Percentiles rank a stretch among this genome's conserved stretches.
These are phyloP conservation scores for Neocallimastix lanati DNA, from an alignment of 192 early-diverging fungal species.

Conservation along the genomic window DNA sequence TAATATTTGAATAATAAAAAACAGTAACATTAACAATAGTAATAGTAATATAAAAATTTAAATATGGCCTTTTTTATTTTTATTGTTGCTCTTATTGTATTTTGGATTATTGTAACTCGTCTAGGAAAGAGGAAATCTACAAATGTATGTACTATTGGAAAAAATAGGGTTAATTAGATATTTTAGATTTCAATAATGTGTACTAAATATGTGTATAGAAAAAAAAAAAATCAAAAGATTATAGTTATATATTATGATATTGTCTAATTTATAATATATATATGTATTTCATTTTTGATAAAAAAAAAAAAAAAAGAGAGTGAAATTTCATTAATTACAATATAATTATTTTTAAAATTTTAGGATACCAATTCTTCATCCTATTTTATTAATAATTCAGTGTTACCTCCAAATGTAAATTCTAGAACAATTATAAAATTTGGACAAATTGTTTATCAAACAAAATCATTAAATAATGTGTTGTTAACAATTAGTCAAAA, in stretches of 20 bases:
- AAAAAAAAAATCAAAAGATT: no score
- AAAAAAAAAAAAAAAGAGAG: no score
- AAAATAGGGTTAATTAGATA: no score
- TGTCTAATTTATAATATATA: no score
- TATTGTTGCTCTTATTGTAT: background rate
- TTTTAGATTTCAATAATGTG: no score
- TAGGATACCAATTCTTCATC: background rate
- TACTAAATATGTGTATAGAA: no score
- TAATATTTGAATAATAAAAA: no score
- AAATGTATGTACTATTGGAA: background rate
- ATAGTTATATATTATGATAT: no score
- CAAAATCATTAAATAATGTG: background rate
- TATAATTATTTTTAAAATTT: no score
- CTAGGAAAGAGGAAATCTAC: background rate
- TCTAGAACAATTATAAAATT: background rate
- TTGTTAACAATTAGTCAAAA: background rate
- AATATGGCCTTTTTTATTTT: background rate
- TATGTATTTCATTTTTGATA: no score
- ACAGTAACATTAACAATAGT: no score
- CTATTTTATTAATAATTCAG: background rate
- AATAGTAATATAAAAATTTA: background rate
- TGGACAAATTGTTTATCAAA: background rate
- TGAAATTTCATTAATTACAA: no score
- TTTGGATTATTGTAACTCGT: background rate
- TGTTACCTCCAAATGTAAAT: background rate